Evolutionary conservation across 257 asterid species (phyloP), one percentile per base, ranked within the genome.

Genomic region (Salvia splendens): DNA sequence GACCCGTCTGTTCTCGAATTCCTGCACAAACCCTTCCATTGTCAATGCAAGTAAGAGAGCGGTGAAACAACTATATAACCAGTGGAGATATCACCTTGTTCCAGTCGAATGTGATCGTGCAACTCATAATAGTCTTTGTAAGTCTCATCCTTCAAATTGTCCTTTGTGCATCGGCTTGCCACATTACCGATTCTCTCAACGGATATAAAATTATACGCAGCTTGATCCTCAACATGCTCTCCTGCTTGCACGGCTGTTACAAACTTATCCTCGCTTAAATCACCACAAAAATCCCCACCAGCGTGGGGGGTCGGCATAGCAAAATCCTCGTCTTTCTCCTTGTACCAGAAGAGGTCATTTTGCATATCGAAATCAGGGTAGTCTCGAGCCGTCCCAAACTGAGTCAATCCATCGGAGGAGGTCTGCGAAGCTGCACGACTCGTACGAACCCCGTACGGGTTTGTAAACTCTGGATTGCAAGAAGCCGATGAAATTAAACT

Each of bases 341-440:
- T 82, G 73, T 86, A 85, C 99, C 97, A 94, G 70, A 77, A 85
- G 12, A 83, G 81, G 71, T 91, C 95, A 67, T 83, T 87, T 56
- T 91, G 95, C 93, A 94, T 94, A 69, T 93, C 97, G 17, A 94
- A 87, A 68, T 91, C 96, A 7, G 81, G 92, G 85, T 89, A 89
- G 73, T 92, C 97, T 64, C 97, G 76, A 58, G 99, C 95, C 0
- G 99, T 94, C 3, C 95, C 99, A 71, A 91, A 94, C 67, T 91
- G 95, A 64, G 99, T 88, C 80, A 88, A 54, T 47, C 87, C 81
- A 41, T 90, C 96, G 4, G 99, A 94, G 8, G 97, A 94, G 55
- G 92, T 78, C 56, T 61, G 86, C 35, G 99, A 94, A 69, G 85
- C 78, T 8, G 88, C 81, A 14, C 84, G 77, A 11, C 82, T 70